Evolutionary conservation across 495 filamentous ascomycete genomes (phyloP), one percentile per base, ranked within the genome.

Genomic region (Penicillium cataractarum): DNA sequence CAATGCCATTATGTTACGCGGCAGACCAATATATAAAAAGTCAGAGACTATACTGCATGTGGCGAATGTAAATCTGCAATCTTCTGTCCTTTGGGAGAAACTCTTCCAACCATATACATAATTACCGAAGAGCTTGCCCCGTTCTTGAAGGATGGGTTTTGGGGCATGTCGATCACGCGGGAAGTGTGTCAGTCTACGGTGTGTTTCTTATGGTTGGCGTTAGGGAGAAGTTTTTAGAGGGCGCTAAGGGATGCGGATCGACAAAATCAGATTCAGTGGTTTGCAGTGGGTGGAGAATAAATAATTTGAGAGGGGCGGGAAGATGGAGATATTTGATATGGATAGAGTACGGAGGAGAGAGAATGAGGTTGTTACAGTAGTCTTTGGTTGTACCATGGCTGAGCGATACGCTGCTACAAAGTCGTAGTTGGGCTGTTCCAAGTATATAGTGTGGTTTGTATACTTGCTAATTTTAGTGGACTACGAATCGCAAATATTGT

Each of bases 131-230:
- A n/a, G 19, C 27, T 13, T 29, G 53, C 35, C 24, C 24, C 35
- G 53, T 40, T 33, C 53, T 40, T 31, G 32, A 27, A 13, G 29
- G 27, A 37, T 49, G 29, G 57, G 58, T 51, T 57, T 66, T 58
- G 13, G 44, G 61, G 62, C 55, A 57, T 76, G 75, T 71, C 73
- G 73, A 77, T 77, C 75, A 77, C 70, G 70, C 75, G 75, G 75
- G 73, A 76, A 70, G 65, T 71, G 31, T 13, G n/a, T 37, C 62
- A 39, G 26, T 29, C 12, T 37, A 62, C 17, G 24, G 51, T 31
- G 51, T 54, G 42, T 46, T 46, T 46, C n/a, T 9, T 9, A 19
- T 46, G 42, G 21, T 46, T 46, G 42, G 42, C 42, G 42, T 22
- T 21, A 29, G 19, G 27, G 17, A 8, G 51, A 31, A 31, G 17